Evolutionary conservation across 2,329 filamentous ascomycete genomes (phyloP), one percentile per base, ranked within the genome.

Genomic region (Talaromyces islandicus): DNA sequence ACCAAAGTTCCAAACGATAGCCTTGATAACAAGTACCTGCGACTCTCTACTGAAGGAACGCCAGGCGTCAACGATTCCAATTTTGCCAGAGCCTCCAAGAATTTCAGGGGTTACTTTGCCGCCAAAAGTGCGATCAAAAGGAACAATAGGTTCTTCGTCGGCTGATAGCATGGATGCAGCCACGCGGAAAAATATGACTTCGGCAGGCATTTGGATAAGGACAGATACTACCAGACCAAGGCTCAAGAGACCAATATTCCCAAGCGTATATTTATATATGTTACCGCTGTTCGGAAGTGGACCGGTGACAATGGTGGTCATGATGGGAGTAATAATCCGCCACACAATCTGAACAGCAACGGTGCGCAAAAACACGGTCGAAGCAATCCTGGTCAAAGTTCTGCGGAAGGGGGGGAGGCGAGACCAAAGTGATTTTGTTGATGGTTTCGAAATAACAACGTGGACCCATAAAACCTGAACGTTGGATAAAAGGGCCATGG

Each of bases 91-190:
- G 58, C 89, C 90, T 61, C 85, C 87, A 19, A 91, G 79, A 55
- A 91, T 81, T 62, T 85, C 83, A 19, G 90, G 87, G 64, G 88
- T 85, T 29, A 93, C 85, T 71, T 87, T 88, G 67, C 90, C 90
- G 64, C 83, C 85, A 69, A 95, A 95, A 32, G 88, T 88, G 65
- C 92, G 89, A 80, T 97, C 93, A 69, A 97, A 96, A 32, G 91
- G 88, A 38, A 97, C 87, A 64, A 97, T 89, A 27, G 90, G 86
- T 76, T 95, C 88, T 65, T 92, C 83, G 19, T 90, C 87, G 61
- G 91, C 88, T 0, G 91, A 85, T 3, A 97, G 85, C 67, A 96
- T 86, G 53, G 90, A 93, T 7, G 92, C 92, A 72, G 96, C 91
- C 41, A 96, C 87, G 64, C 93, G 91, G 65, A 89, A 82, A 61